Conservation (phyloP, 345 rosid genomes). For the Brassica cretica region DNA sequence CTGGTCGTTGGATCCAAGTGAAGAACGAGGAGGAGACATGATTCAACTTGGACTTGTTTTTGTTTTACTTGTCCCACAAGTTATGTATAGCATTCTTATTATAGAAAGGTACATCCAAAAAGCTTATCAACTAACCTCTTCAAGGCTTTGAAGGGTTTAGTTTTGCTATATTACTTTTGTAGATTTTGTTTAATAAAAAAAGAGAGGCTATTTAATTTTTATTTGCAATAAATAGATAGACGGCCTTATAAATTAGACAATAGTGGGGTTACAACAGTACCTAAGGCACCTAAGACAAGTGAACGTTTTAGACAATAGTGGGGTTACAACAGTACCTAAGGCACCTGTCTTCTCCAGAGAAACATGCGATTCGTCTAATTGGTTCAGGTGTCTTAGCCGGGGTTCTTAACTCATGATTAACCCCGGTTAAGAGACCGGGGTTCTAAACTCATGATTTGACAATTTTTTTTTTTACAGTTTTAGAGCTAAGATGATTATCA, state of each 20-base stretch:
- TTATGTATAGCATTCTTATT: conserved; percentile 21
- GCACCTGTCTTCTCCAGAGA: no score
- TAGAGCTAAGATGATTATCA: no score
- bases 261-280: no score
- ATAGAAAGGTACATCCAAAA: background rate
- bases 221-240: background rate
- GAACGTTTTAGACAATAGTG: no score
- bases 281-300: no score
- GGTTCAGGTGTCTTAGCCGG: no score
- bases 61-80: conserved; percentile 10
- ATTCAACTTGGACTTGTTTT: conserved; percentile 23
- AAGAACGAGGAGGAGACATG: conserved; percentile 66
- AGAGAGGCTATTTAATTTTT: background rate
- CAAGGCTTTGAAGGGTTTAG: background rate
- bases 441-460: no score
- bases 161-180: background rate
- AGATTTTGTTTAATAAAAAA: background rate
- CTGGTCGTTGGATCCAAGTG: conserved; percentile 60
- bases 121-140: background rate
- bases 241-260: background rate
- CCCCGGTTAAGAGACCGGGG: no score
- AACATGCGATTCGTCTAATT: no score
- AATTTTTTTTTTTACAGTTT: no score
- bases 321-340: no score
- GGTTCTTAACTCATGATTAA: no score